phyloP scores from a whole-genome alignment of 225 moss, liverwort and hornwort species.

The Sphagnum tenellum region DNA sequence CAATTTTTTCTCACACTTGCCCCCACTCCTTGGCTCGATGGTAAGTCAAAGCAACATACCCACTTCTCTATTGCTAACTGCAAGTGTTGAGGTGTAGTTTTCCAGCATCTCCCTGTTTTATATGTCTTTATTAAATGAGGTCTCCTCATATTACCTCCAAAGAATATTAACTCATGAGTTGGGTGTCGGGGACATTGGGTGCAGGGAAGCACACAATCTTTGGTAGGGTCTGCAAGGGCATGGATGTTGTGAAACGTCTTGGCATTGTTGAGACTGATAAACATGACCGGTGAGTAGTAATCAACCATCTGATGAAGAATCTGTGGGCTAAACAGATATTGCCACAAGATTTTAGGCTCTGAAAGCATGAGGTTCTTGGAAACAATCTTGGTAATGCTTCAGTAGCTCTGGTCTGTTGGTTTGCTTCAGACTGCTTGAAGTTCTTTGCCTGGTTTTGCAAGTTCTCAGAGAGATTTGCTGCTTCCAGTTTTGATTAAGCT shows the following conservation, averaged over 20 bases:
- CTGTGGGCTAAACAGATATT: no score
- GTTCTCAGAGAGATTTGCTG: no score
- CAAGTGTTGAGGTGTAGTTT: no score
- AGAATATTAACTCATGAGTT: no score
- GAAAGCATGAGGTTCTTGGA: no score
- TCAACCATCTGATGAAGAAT: neutral
- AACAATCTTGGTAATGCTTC: no score
- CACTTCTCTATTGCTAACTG: neutral
- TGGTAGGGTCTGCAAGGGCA: slow-evolving; percentile 57
- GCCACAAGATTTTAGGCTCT: no score
- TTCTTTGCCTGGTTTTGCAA: no score
- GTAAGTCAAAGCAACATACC: slow-evolving; percentile 13
- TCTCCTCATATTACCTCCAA: neutral
- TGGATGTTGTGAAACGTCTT: slow-evolving; percentile 60
- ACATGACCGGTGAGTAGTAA: slow-evolving; percentile 33
- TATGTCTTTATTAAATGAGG: neutral
- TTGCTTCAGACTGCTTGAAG: no score
- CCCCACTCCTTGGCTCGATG: slow-evolving; percentile 67
- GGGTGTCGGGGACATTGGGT: neutral
- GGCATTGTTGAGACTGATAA: slow-evolving; percentile 58
- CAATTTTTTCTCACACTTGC: slow-evolving; percentile 71
- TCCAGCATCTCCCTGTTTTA: no score
- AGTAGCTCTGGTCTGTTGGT: no score
- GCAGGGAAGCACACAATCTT: slow-evolving; percentile 68
- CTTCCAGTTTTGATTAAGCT: no score